phyloP scores from a whole-genome alignment of 106 monocot genomes.

The Allium cepa region DNA sequence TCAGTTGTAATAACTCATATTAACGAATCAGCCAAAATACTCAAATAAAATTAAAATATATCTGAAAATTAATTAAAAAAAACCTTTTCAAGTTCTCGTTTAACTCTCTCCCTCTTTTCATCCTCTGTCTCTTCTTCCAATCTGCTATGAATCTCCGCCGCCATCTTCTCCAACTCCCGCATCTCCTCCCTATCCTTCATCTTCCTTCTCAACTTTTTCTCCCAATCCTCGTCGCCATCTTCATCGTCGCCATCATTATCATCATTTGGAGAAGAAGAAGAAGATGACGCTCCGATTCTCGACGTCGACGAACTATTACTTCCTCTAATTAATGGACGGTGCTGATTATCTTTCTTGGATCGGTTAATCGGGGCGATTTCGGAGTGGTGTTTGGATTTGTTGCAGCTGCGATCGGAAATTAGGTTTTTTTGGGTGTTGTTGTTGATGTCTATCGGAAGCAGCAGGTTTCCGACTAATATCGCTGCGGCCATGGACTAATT shows the following conservation, averaged over 20 bases:
- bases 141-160: constrained; percentile 1
- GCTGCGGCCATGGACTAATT: constrained; percentile 1
- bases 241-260: not conserved
- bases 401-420: not conserved
- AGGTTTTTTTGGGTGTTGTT: not conserved
- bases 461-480: not conserved
- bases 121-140: constrained; percentile 4
- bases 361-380: not conserved
- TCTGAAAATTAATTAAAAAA: not conserved
- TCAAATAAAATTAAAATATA: too few species aligned
- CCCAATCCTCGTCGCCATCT: constrained; percentile 1
- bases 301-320: not conserved
- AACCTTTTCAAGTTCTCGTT: constrained; percentile 11
- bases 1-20: too few species aligned
- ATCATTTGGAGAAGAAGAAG: not conserved
- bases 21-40: too few species aligned
- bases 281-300: constrained; percentile 3
- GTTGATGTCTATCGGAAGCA: constrained; percentile 3
- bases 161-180: constrained; percentile 9
- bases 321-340: constrained; percentile 1
- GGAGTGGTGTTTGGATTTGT: not conserved
- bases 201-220: constrained; percentile 6
- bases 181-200: constrained; percentile 8
- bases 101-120: constrained; percentile 8
- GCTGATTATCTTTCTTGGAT: not conserved